phyloP scores from a whole-genome alignment of 176 grass and related monocot genomes.

The Puccinellia tenuiflora region DNA sequence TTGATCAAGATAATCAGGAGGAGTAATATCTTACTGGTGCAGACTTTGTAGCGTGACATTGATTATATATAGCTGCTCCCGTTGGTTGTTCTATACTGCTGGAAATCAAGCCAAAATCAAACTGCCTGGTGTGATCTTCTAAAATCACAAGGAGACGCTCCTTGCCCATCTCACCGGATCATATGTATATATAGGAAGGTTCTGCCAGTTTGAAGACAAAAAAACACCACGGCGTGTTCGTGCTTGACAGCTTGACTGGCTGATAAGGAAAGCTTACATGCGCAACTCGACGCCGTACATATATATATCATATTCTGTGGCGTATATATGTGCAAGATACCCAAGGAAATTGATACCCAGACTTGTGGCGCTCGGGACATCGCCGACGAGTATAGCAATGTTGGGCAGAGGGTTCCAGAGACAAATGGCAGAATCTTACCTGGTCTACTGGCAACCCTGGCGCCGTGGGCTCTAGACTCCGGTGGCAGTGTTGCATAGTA shows the following conservation, averaged over 20 bases:
- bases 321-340: neutral
- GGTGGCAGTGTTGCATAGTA: neutral
- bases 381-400: neutral
- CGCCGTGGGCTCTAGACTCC: neutral
- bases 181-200: neutral
- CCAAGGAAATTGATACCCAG: neutral
- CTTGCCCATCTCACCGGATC: neutral
- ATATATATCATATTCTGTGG: slow-evolving; percentile 8
- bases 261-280: neutral
- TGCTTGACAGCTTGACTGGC: too few relatives aligned
- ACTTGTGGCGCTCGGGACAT: neutral
- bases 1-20: neutral
- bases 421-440: slow-evolving; percentile 23
- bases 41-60: neutral
- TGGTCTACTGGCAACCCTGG: slow-evolving; percentile 20
- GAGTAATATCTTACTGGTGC: neutral
- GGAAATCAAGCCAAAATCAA: neutral
- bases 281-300: slow-evolving; percentile 19
- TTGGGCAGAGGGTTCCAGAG: slow-evolving; percentile 19
- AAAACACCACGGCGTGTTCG: neutral
- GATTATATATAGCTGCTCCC: neutral
- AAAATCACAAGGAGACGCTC: neutral
- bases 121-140: neutral
- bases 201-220: neutral
- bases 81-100: neutral